Conservation (phyloP, 2,329 filamentous ascomycete species). For the Xylariaceae sp. region DNA sequence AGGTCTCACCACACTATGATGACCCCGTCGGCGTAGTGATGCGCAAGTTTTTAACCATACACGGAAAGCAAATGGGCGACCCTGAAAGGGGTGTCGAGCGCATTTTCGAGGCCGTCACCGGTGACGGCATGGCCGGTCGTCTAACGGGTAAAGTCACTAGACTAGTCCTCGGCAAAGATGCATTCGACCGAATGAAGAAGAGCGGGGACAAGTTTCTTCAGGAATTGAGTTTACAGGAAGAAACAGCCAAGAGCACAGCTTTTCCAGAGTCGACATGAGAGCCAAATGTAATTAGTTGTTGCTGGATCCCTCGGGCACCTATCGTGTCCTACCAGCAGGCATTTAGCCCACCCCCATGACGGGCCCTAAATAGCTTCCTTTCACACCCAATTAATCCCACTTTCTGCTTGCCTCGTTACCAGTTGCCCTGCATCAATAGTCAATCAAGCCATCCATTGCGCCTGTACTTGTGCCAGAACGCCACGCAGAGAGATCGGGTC, state of each 20-base stretch:
- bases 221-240: constrained; percentile 23
- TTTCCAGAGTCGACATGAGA: constrained; percentile 4
- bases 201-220: constrained; percentile 22
- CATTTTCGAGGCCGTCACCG: constrained; percentile 46
- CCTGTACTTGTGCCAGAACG: too few relatives aligned
- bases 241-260: constrained; percentile 10
- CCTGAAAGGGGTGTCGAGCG: constrained; percentile 43
- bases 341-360: too few relatives aligned
- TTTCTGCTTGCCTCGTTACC: too few relatives aligned
- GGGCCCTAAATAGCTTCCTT: too few relatives aligned
- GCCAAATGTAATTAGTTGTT: too few relatives aligned
- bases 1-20: constrained; percentile 20
- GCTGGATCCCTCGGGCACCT: too few relatives aligned
- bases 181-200: constrained; percentile 25
- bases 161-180: constrained; percentile 46
- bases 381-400: too few relatives aligned
- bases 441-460: too few relatives aligned
- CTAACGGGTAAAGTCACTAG: constrained; percentile 42
- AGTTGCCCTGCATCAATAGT: too few relatives aligned
- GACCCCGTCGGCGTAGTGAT: constrained; percentile 22
- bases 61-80: constrained; percentile 40
- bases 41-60: constrained; percentile 21
- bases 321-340: too few relatives aligned
- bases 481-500: too few relatives aligned
- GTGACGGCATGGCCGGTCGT: constrained; percentile 38